Evolutionary conservation across 805 yeast genomes (phyloP).

Genomic region (Candida chilensis): DNA sequence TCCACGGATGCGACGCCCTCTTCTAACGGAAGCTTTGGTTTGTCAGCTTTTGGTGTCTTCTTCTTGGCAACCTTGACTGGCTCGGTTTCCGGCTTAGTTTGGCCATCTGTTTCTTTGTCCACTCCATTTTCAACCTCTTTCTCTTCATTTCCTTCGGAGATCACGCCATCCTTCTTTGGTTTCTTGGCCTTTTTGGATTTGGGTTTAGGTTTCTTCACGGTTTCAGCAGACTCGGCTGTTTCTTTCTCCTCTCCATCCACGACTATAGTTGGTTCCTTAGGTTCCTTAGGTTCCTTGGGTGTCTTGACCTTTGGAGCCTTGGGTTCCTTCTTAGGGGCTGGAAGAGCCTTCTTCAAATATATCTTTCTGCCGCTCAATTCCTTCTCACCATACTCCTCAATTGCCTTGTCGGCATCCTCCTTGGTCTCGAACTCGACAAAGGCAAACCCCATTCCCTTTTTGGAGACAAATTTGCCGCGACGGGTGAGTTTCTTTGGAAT

Average conservation of each 20-base stretch:
- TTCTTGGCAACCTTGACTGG: conserved; percentile 5
- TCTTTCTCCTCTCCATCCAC: conserved; percentile 28
- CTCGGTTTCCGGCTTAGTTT: conserved; percentile 5
- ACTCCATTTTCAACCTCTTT: conserved; percentile 1
- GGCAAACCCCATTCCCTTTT: conserved; percentile 48
- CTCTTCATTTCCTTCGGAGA: conserved; percentile 5
- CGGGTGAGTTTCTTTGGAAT: conserved; percentile 36
- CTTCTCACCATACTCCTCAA: conserved; percentile 28
- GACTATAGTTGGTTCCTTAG: conserved; percentile 29
- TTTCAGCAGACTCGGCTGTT: conserved; percentile 14
- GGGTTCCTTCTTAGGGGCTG: conserved; percentile 28
- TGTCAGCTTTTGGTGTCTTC: conserved; percentile 7
- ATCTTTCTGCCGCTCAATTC: conserved; percentile 38
- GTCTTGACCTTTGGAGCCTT: conserved; percentile 5
- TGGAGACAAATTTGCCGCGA: conserved; percentile 22
- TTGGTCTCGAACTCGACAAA: conserved; percentile 43
- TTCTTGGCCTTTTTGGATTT: conserved; percentile 10
- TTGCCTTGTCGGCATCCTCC: conserved; percentile 33
- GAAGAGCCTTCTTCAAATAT: conserved; percentile 44
- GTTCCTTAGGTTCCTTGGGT: conserved; percentile 1
- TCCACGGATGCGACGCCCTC: conserved; percentile 48
- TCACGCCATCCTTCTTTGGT: conserved; percentile 9
- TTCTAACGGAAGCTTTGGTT: conserved; percentile 17
- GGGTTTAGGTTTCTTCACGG: conserved; percentile 9
- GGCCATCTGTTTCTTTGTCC: conserved; percentile 3